Base-by-base conservation (phyloP, 495 filamentous ascomycete species). In the Podospora pseudopauciseta region DNA sequence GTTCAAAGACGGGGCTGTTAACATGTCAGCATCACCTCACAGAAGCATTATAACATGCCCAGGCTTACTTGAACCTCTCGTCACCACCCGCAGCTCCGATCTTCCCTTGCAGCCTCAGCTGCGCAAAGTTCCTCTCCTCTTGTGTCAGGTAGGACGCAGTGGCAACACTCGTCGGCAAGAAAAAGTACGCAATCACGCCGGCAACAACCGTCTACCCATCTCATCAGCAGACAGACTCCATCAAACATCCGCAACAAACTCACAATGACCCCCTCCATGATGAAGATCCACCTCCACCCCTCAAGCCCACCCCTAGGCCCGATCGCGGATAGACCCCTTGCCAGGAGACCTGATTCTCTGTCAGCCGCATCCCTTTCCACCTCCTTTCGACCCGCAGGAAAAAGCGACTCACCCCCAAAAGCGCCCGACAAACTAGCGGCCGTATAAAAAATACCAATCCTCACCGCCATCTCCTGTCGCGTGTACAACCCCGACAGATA, bases 91-190 rank as follows among this genome's bases (percentile, higher is more conserved):
- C 70, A 2, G 67, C 56, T 2, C 65, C 66, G 2, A 71, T 66
- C 16, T 70, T 72, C 1, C 76, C 74, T 39, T 80, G 74, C 9
- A 86, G 72, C n/a, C 84, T 76, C 13, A 65, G 54, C 18, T 75
- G 62, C 7, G 80, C 84, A 68, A 76, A 80, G 13, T 73, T 68
- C 54, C 76, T 78, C 67, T 87, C 82, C 64, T 82, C 83, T 27
- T 68, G 53, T 1, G 65, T 80, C 57, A 90, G 78, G 75, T 85
- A 90, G 9, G 71, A 73, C 2, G 87, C 84, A 0, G 84, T 81
- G 61, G 82, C 80, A 0, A 86, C 83, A 23, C 81, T 88, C 58
- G 90, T 88, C 15, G 86, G 84, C 5, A 92, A 81, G 2, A 82
- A 75, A 66, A 87, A 84, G 63, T 83, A 88, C 4, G 86, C 81